These are phyloP conservation scores for Xerocomellus intermedius DNA, from an alignment of 768 basidiomycete species.

Conservation along the genomic window DNA sequence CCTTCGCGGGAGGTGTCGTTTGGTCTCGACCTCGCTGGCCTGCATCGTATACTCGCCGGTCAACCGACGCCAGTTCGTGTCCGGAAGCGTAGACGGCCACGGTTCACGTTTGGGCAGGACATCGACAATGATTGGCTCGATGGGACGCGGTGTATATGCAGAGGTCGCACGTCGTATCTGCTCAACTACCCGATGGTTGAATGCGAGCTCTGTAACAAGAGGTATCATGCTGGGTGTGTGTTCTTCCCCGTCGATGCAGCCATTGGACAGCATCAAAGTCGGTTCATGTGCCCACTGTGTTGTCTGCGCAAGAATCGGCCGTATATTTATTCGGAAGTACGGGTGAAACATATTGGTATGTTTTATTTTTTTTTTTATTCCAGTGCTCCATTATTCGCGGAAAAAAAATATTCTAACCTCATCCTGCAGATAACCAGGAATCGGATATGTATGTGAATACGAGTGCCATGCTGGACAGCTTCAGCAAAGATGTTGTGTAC, in stretches of 20 bases:
- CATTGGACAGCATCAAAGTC: slow-evolving; percentile 31
- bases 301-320: slow-evolving; percentile 68
- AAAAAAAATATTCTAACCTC: slow-evolving; percentile 4
- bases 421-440: slow-evolving; percentile 42
- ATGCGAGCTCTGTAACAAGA: slow-evolving; percentile 63
- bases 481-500: slow-evolving; percentile 69
- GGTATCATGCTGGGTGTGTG: slow-evolving; percentile 75
- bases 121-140: slow-evolving; percentile 71
- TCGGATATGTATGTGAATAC: slow-evolving; percentile 67
- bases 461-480: slow-evolving; percentile 69
- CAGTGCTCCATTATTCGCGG: neutral
- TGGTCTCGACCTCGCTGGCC: slow-evolving; percentile 76
- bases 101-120: slow-evolving; percentile 76
- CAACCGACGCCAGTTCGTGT: slow-evolving; percentile 50
- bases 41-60: slow-evolving; percentile 78
- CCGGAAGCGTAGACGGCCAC: slow-evolving; percentile 58
- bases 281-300: slow-evolving; percentile 77
- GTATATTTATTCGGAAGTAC: slow-evolving; percentile 75
- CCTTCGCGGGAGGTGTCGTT: slow-evolving; percentile 79
- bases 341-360: slow-evolving; percentile 64
- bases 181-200: slow-evolving; percentile 60
- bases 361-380: slow-evolving; percentile 12
- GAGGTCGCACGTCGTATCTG: slow-evolving; percentile 62
- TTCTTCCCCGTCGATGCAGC: slow-evolving; percentile 57
- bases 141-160: slow-evolving; percentile 77